Evolutionary conservation across 176 grass and related monocot species (phyloP).

Genomic region (Cenchrus purpureus): DNA sequence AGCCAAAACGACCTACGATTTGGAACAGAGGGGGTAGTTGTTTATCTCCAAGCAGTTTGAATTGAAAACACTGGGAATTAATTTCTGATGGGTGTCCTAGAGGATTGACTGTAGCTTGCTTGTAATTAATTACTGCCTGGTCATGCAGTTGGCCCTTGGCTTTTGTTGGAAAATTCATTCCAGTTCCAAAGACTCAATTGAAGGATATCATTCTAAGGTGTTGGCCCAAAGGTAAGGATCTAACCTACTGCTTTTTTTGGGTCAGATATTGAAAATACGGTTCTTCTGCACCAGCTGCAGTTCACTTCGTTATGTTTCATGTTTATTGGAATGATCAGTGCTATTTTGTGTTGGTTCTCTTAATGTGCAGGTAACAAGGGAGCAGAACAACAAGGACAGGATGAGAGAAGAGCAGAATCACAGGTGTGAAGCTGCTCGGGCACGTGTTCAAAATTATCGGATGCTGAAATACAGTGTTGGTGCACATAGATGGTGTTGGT

Average conservation of each 20-base stretch:
- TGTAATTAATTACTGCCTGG: conserved; percentile 33
- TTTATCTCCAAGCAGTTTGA: conserved; percentile 24
- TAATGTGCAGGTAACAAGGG: background rate
- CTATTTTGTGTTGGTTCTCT: background rate
- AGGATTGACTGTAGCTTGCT: conserved; percentile 10
- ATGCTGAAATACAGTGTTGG: conserved; percentile 19
- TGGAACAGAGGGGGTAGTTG: background rate
- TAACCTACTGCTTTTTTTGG: conserved; percentile 22
- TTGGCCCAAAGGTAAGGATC: conserved; percentile 40
- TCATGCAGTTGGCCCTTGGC: conserved; percentile 83
- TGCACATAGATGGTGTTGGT: conserved; percentile 33
- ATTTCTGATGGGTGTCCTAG: conserved; percentile 17
- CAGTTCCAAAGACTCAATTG: conserved; percentile 67
- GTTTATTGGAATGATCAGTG: background rate
- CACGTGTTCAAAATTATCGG: conserved; percentile 15
- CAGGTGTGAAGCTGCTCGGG: conserved; percentile 38
- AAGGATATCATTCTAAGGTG: conserved; percentile 43
- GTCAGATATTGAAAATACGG: conserved; percentile 37
- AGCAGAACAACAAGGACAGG: background rate
- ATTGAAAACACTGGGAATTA: conserved; percentile 17
- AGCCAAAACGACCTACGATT: too few species aligned
- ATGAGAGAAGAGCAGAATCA: background rate
- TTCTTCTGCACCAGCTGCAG: background rate
- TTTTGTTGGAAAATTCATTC: conserved; percentile 75
- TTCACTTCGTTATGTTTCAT: background rate